Evolutionary conservation across 2,329 filamentous ascomycete genomes (phyloP), one percentile per base, ranked within the genome.

Genomic region (Penicillium palitans): DNA sequence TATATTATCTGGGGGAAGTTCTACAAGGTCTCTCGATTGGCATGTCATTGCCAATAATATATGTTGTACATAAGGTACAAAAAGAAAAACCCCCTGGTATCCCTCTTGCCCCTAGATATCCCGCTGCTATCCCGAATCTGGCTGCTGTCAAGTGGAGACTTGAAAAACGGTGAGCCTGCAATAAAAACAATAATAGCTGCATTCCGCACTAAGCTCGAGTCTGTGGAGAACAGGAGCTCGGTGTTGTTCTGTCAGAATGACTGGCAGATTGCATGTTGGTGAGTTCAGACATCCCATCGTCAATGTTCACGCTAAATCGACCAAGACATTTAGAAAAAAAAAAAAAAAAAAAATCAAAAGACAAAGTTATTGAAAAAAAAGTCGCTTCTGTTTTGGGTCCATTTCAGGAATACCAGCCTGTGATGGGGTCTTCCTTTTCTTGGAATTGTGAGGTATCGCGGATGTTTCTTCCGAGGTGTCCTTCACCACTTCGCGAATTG

Each of bases 401-500:
- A 45, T 21, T 3, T 64, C 59, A 6, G 57, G 12, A 17, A 45
- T 25, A 13, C 51, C 48, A n/a, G 62, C 51, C 21, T 66, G 61
- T 3, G 66, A 65, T 7, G 77, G 72, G 1, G 76, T 71, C 3
- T 74, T 76, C n/a, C 72, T 62, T 41, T 76, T 75, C 17, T 64
- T 64, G 27, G 17, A 37, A 31, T 10, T 59, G 6, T 51, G 19
- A 5, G 42, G 47, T 31, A 19, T 59, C 50, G 37, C 50, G 17
- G 48, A 60, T 41, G 55, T 19, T 35, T 21, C 59, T 62, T 61
- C 69, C 51, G 49, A 69, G 70, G 60, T 81, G 75, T 55, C 81
- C 57, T 90, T 87, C 1, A 95, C 87, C 0, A 86, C 89, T 68
- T 97, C 91, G 46, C 88, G 88, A 67, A 99, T 98, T 0, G 91